These are phyloP conservation scores for Triadica sebifera DNA, from an alignment of 345 rosid species.

Conservation along the genomic window DNA sequence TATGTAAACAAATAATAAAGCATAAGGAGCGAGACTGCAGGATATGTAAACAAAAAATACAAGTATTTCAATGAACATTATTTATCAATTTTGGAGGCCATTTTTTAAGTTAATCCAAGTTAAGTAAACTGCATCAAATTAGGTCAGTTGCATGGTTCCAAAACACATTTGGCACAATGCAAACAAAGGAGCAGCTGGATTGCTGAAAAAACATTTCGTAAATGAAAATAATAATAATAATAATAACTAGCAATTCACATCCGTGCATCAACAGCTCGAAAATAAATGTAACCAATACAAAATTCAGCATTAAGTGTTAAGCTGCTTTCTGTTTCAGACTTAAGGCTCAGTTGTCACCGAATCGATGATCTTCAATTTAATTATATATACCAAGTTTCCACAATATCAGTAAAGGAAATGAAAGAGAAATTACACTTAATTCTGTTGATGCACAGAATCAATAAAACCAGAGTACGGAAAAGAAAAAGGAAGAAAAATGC, in stretches of 20 bases:
- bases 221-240: neutral
- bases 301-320: neutral
- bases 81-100: neutral
- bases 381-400: neutral
- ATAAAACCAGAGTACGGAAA: neutral
- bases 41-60: no score
- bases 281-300: neutral
- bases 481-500: constrained; percentile 25
- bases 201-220: neutral
- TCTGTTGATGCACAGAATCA: constrained; percentile 6
- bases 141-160: neutral
- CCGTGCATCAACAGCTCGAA: neutral
- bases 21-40: no score
- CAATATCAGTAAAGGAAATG: neutral
- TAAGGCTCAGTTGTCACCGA: neutral
- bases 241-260: neutral
- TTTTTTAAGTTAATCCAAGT: neutral
- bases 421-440: neutral
- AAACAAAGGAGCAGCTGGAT: neutral
- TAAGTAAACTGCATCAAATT: neutral
- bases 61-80: no score
- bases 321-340: neutral
- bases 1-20: no score
- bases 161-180: neutral
- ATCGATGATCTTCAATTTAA: neutral